Conservation (phyloP, 2,329 filamentous ascomycete genomes). For the Fusarium sp. region DNA sequence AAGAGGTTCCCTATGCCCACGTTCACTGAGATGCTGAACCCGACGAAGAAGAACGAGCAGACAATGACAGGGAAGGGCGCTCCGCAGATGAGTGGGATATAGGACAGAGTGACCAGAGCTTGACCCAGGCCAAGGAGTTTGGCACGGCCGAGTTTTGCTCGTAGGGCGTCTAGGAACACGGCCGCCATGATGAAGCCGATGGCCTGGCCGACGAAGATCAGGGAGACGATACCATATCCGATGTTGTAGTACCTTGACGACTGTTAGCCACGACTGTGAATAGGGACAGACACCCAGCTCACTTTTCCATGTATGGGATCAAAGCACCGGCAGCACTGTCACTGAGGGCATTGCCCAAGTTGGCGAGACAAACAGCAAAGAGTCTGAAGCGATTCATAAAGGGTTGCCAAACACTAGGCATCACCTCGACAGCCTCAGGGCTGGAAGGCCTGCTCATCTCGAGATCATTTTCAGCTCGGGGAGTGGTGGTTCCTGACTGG, state of each 20-base stretch:
- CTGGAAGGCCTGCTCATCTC: slow-evolving; percentile 67
- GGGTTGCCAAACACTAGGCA: slow-evolving; percentile 70
- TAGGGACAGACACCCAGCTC: slow-evolving; percentile 23
- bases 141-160: slow-evolving; percentile 72
- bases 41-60: slow-evolving; percentile 75
- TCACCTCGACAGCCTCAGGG: slow-evolving; percentile 58
- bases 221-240: slow-evolving; percentile 81
- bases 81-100: slow-evolving; percentile 72
- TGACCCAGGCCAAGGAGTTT: slow-evolving; percentile 71
- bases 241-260: slow-evolving; percentile 72
- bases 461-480: slow-evolving; percentile 47
- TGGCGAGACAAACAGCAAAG: slow-evolving; percentile 72
- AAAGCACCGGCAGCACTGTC: slow-evolving; percentile 82
- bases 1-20: slow-evolving; percentile 71
- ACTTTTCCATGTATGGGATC: slow-evolving; percentile 83
- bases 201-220: slow-evolving; percentile 85
- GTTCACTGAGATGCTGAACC: slow-evolving; percentile 67
- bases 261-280: not conserved
- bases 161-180: slow-evolving; percentile 73
- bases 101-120: slow-evolving; percentile 68
- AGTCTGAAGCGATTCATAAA: slow-evolving; percentile 79
- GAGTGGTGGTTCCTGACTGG: slow-evolving; percentile 18
- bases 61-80: slow-evolving; percentile 79
- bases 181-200: slow-evolving; percentile 81
- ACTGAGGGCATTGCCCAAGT: slow-evolving; percentile 77